Evolutionary conservation across 2,329 filamentous ascomycete genomes (phyloP), one percentile per base, ranked within the genome.

Genomic region (Xylariaceae sp.): DNA sequence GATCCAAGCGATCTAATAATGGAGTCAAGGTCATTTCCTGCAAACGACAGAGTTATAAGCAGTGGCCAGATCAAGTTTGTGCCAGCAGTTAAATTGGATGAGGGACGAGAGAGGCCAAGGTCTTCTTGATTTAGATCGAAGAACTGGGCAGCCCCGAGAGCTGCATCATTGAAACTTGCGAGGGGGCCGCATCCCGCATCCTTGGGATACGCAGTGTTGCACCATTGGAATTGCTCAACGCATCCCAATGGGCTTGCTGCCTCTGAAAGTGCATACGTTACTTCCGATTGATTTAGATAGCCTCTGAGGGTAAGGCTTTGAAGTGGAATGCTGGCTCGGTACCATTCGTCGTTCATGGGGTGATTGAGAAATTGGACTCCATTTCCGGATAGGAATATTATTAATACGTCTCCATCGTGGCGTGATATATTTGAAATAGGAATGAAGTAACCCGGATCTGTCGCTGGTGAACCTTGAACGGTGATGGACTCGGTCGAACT

Each of bases 211-310:
- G 53, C 49, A 22, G 45, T 34, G 12, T 53, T 60, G 18, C 55
- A 60, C 55, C 55, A 58, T 17, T 60, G 57, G 31, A 18, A 51
- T 31, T 51, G 44, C 11, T 56, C 17, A 3, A 55, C 36, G 31
- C 55, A 60, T 4, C 53, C 57, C 50, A 60, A 43, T n/a, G 57
- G 57, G 5, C 43, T 49, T 14, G 57, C 57, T 13, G 57, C 54
- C 3, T 55, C 45, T 1, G 22, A 13, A 2, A 45, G 47, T 2
- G 18, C 43, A 18, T 57, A 59, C 14, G 34, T 38, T 38, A 3
- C 9, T 38, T 14, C 34, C 34, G 34, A 38, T 10, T 38, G 34
- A 9, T 38, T 38, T 14, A 36, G 14, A 9, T 16, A 14, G 13
- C 13, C 13, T 4, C 5, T 38, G 34, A 13, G 13, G 16, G 4